Evolutionary conservation across 768 basidiomycete species (phyloP).

Genomic region (Termitomyces sp.): DNA sequence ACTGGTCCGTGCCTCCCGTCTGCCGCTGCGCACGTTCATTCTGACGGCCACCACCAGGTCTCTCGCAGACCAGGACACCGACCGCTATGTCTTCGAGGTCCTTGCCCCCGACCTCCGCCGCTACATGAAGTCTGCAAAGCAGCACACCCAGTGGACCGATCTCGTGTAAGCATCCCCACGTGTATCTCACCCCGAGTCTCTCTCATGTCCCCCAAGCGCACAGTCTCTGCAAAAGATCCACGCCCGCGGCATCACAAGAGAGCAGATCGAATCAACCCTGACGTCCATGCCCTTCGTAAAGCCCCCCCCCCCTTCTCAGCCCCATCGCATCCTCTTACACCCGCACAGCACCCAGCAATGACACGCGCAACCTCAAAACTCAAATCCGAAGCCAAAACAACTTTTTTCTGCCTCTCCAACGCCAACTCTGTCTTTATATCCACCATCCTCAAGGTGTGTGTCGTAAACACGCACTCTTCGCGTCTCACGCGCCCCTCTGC

Average conservation of each 20-base stretch:
- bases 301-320: not conserved
- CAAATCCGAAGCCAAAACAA: conserved; percentile 61
- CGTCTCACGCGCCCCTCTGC: conserved; percentile 4
- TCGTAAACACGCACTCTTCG: no score
- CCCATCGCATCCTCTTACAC: not conserved
- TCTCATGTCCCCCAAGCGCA: conserved; percentile 37
- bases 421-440: conserved; percentile 89
- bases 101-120: conserved; percentile 80
- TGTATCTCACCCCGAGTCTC: not conserved
- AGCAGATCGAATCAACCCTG: conserved; percentile 76
- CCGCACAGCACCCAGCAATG: conserved; percentile 90
- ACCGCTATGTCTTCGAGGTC: conserved; percentile 89
- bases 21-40: not conserved
- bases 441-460: conserved; percentile 86
- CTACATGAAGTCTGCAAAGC: conserved; percentile 66
- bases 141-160: conserved; percentile 84
- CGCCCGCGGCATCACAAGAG: conserved; percentile 57
- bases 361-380: conserved; percentile 77
- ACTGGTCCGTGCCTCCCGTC: conserved; percentile 56
- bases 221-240: conserved; percentile 68
- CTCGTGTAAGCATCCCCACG: conserved; percentile 76
- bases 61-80: conserved; percentile 92
- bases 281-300: conserved; percentile 83
- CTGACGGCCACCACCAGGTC: conserved; percentile 31
- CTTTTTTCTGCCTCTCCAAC: conserved; percentile 90